A percentile compares a stretch with the other conserved stretches of the same genome.
Conservation (phyloP, 768 basidiomycete genomes). For the Termitomyces sp. region DNA sequence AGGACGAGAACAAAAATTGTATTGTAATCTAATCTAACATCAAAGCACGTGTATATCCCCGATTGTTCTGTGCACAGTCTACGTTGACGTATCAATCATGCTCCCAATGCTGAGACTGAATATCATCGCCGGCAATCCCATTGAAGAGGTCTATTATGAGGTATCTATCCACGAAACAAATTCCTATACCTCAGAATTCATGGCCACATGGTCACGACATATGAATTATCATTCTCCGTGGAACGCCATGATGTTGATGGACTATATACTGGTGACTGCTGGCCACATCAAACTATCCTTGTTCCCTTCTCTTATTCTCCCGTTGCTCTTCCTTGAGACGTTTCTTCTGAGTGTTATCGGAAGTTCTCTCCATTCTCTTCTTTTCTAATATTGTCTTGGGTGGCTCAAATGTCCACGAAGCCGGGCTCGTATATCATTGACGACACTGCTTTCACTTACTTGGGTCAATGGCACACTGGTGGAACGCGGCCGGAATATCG, state of each 20-base stretch:
- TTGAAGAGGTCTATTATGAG: neutral
- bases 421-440: conserved; percentile 4
- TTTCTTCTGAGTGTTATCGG: neutral
- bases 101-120: no score
- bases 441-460: conserved; percentile 6
- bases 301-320: neutral
- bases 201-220: neutral
- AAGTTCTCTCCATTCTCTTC: neutral
- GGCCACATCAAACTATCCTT: neutral
- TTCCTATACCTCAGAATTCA: neutral
- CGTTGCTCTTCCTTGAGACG: neutral
- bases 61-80: neutral
- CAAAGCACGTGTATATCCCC: neutral
- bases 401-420: neutral
- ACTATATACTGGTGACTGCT: neutral
- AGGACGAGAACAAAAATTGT: conserved; percentile 3
- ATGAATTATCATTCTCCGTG: neutral
- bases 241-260: neutral
- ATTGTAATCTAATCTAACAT: conserved; percentile 14
- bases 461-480: conserved; percentile 3
- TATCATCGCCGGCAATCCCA: no score
- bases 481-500: conserved; percentile 5
- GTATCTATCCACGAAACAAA: neutral
- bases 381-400: neutral
- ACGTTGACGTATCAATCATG: no score